These are phyloP conservation scores for Oleoguttula mirabilis DNA, from an alignment of 495 filamentous ascomycete genomes.

Conservation along the genomic window DNA sequence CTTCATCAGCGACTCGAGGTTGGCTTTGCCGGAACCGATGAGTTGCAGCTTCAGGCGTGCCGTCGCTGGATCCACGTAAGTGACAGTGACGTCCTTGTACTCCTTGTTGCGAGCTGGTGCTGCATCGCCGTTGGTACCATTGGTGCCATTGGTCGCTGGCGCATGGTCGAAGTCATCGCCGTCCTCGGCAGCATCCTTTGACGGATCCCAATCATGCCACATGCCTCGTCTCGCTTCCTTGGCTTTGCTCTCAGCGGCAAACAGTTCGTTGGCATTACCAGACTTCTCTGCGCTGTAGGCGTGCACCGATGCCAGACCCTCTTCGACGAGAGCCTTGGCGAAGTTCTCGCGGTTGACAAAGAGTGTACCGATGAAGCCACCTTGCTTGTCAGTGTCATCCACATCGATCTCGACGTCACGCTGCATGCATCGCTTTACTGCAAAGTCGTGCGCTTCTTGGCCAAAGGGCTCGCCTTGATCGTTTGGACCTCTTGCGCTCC, in stretches of 20 bases:
- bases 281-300: slow-evolving; percentile 92
- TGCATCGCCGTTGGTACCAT: slow-evolving; percentile 36
- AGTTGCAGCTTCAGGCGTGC: slow-evolving; percentile 78
- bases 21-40: slow-evolving; percentile 67
- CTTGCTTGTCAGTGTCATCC: slow-evolving; percentile 86
- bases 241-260: slow-evolving; percentile 74
- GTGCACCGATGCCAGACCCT: slow-evolving; percentile 84
- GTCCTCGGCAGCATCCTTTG: slow-evolving; percentile 47
- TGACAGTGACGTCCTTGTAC: slow-evolving; percentile 85
- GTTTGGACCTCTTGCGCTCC: slow-evolving; percentile 63
- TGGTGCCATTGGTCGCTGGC: slow-evolving; percentile 36
- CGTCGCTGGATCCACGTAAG: slow-evolving; percentile 62
- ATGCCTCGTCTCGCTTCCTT: slow-evolving; percentile 77
- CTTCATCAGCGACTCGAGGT: slow-evolving; percentile 73
- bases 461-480: slow-evolving; percentile 90
- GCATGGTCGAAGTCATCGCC: slow-evolving; percentile 27
- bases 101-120: slow-evolving; percentile 51
- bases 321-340: slow-evolving; percentile 84
- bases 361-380: slow-evolving; percentile 91
- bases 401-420: slow-evolving; percentile 95
- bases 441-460: slow-evolving; percentile 84
- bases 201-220: slow-evolving; percentile 91
- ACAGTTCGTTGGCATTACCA: slow-evolving; percentile 73
- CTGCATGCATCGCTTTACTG: slow-evolving; percentile 77
- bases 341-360: slow-evolving; percentile 95